These are phyloP conservation scores for Craspedostauros australis DNA, from an alignment of 108 stramenopile species.

Conservation along the genomic window DNA sequence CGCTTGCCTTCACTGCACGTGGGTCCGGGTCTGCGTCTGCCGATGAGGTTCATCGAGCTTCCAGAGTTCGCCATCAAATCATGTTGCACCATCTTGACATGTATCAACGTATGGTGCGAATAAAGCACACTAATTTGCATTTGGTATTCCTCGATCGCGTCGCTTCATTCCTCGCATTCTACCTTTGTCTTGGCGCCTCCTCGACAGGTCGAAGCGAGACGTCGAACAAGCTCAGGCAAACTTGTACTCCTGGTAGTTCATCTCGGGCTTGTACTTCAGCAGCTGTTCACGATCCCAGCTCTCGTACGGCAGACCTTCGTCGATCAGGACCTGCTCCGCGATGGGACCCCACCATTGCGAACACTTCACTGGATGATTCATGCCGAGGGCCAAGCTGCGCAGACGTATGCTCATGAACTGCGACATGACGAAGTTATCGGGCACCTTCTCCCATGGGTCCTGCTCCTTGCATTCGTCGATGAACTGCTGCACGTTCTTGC, in stretches of 20 bases:
- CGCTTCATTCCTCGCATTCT: too few species aligned
- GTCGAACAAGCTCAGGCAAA: conserved; percentile 14
- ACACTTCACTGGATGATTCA: conserved; percentile 34
- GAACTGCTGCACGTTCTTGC: conserved; percentile 33
- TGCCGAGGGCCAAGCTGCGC: conserved; percentile 24
- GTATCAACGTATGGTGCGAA: too few species aligned
- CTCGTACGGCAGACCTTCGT: conserved; percentile 29
- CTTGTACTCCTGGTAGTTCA: conserved; percentile 28
- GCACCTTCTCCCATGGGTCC: conserved; percentile 32
- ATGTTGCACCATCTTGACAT: too few species aligned
- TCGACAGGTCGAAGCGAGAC: too few species aligned
- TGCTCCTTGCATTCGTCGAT: conserved; percentile 27
- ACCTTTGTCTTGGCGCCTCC: too few species aligned
- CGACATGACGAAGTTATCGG: conserved; percentile 26
- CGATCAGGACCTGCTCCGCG: conserved; percentile 16
- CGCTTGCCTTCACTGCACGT: too few species aligned
- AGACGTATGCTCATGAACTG: conserved; percentile 28
- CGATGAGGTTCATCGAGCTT: too few species aligned
- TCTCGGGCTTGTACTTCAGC: conserved; percentile 19
- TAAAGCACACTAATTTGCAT: too few species aligned
- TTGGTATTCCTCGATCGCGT: too few species aligned
- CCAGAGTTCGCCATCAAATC: too few species aligned
- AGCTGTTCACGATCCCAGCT: conserved; percentile 19
- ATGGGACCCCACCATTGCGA: conserved; percentile 28
- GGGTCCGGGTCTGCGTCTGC: too few species aligned